phyloP scores from a whole-genome alignment of 805 yeast species.

The Metschnikowia picachoensis region DNA sequence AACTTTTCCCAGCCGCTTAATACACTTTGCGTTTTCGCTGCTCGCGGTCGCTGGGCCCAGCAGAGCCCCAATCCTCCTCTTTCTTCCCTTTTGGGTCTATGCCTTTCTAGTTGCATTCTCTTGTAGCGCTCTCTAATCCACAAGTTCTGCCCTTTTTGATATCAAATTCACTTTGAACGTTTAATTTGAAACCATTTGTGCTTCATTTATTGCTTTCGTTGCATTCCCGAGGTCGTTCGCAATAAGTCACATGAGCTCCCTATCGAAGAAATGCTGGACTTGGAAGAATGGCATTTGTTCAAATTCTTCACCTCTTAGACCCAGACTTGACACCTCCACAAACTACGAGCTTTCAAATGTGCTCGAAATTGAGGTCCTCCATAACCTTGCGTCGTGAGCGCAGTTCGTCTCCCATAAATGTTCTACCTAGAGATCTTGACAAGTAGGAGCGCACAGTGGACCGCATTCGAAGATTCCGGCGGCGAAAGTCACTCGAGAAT shows the following conservation, averaged over 20 bases:
- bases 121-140: neutral
- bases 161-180: no score
- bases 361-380: slow-evolving; percentile 27
- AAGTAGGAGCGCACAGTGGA: slow-evolving; percentile 18
- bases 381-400: slow-evolving; percentile 25
- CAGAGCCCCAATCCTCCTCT: neutral
- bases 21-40: neutral
- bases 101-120: neutral
- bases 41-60: neutral
- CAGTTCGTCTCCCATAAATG: slow-evolving; percentile 23
- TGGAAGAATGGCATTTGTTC: neutral
- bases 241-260: no score
- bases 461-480: slow-evolving; percentile 2
- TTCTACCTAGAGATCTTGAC: slow-evolving; percentile 25
- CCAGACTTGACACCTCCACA: neutral
- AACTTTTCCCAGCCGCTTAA: neutral
- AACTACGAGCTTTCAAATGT: slow-evolving; percentile 22
- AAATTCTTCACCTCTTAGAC: no score
- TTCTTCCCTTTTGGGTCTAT: neutral
- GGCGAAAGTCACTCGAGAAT: slow-evolving; percentile 1
- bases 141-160: neutral
- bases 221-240: no score
- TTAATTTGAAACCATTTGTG: no score
- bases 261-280: no score
- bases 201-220: no score